phyloP scores from a whole-genome alignment of 169 alveolate species.

The Hammondia hammondi region DNA sequence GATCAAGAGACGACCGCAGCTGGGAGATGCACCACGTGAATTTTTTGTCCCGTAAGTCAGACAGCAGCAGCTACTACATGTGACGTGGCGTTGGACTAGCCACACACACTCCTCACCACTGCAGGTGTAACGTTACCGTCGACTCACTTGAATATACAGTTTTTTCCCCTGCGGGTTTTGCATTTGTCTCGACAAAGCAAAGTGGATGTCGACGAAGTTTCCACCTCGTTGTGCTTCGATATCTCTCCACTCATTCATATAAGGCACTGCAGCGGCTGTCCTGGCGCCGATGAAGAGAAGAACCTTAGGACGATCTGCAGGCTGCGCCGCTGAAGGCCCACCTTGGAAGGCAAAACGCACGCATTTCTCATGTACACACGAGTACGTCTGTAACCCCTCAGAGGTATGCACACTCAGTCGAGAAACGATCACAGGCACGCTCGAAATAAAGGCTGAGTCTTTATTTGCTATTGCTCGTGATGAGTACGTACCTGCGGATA shows the following conservation, averaged over 20 bases:
- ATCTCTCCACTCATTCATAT: constrained; percentile 20
- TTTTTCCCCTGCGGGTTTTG: not conserved
- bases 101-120: not conserved
- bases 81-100: not conserved
- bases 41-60: not conserved
- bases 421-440: too few species aligned
- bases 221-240: not conserved
- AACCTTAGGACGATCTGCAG: not conserved
- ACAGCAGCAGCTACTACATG: not conserved
- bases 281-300: constrained; percentile 31
- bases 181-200: constrained; percentile 12
- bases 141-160: constrained; percentile 7
- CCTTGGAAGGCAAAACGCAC: not conserved
- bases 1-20: not conserved
- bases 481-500: too few species aligned
- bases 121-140: not conserved
- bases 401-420: too few species aligned
- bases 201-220: not conserved
- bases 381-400: too few species aligned
- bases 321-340: not conserved
- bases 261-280: constrained; percentile 19
- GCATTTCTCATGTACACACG: not conserved
- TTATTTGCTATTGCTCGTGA: too few species aligned
- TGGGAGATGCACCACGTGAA: not conserved
- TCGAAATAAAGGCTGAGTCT: too few species aligned